Conservation (phyloP, 2,329 filamentous ascomycete species). For the Penicillium sp. region DNA sequence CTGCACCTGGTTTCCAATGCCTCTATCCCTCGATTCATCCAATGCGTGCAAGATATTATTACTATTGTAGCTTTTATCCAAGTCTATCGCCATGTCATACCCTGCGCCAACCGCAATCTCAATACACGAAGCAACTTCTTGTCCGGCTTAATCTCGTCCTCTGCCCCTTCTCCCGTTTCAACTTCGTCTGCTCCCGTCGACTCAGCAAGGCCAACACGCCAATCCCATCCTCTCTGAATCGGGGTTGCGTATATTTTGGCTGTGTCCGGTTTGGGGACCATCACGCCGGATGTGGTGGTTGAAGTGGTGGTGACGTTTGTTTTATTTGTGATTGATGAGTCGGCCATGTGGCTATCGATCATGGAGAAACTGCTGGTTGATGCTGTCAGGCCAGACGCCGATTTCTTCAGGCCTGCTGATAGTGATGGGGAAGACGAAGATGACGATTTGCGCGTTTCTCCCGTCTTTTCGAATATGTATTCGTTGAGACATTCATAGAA, state of each 20-base stretch:
- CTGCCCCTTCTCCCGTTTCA: neutral
- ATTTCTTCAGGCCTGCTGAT: conserved; percentile 64
- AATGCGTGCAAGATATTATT: neutral
- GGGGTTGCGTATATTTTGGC: conserved; percentile 16
- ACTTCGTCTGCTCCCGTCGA: conserved; percentile 60
- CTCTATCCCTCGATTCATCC: neutral
- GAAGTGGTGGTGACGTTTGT: conserved; percentile 1
- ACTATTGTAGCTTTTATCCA: neutral
- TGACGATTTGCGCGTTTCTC: conserved; percentile 4
- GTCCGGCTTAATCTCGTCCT: conserved; percentile 3
- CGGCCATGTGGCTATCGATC: conserved; percentile 69
- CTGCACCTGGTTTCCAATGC: neutral
- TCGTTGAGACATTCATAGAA: conserved; percentile 71
- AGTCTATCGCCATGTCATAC: conserved; percentile 9
- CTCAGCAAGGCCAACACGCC: conserved; percentile 56
- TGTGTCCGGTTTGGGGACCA: conserved; percentile 33
- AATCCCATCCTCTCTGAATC: conserved; percentile 66
- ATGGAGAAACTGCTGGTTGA: conserved; percentile 63
- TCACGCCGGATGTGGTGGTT: conserved; percentile 42
- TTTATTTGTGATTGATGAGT: conserved; percentile 24
- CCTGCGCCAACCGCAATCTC: conserved; percentile 37
- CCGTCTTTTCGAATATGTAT: conserved; percentile 36
- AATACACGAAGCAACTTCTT: conserved; percentile 60
- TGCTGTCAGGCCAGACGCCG: conserved; percentile 52
- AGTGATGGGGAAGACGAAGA: conserved; percentile 47